These are phyloP conservation scores for Leptographium flavum DNA, from an alignment of 2,329 filamentous ascomycete species.

Conservation along the genomic window DNA sequence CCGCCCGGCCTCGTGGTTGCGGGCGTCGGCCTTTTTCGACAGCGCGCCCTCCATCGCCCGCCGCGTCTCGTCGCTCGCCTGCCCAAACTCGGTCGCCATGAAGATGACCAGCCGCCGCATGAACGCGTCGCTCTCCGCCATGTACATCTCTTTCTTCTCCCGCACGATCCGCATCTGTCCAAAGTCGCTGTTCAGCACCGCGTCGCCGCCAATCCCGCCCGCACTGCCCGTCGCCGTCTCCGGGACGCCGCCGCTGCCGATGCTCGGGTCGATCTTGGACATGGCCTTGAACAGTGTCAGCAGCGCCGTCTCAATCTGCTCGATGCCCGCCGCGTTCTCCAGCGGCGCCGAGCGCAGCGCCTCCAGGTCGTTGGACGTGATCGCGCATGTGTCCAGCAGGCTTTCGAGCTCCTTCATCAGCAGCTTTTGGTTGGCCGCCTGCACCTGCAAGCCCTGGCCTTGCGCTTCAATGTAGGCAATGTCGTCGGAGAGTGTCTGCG, in stretches of 20 bases:
- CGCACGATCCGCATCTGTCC: slow-evolving; percentile 87
- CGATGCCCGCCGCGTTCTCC: slow-evolving; percentile 54
- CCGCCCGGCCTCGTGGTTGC: slow-evolving; percentile 57
- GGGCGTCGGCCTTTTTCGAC: slow-evolving; percentile 53
- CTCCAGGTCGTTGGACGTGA: slow-evolving; percentile 61
- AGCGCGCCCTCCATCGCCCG: slow-evolving; percentile 46
- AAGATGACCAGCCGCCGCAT: slow-evolving; percentile 68
- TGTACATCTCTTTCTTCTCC: slow-evolving; percentile 86
- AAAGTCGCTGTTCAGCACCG: slow-evolving; percentile 54
- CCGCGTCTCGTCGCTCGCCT: slow-evolving; percentile 56
- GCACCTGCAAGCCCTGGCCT: slow-evolving; percentile 89
- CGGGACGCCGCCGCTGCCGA: slow-evolving; percentile 40
- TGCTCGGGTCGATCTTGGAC: slow-evolving; percentile 78
- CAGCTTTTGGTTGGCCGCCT: slow-evolving; percentile 91
- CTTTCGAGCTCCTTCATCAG: slow-evolving; percentile 80
- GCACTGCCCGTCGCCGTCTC: slow-evolving; percentile 15
- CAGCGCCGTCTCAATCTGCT: slow-evolving; percentile 63
- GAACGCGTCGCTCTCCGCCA: slow-evolving; percentile 61
- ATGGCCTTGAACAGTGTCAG: slow-evolving; percentile 83
- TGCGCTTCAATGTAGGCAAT: slow-evolving; percentile 96
- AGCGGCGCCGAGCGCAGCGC: slow-evolving; percentile 61
- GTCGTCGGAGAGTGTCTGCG: slow-evolving; percentile 83
- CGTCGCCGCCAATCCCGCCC: slow-evolving; percentile 31
- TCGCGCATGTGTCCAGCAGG: slow-evolving; percentile 81
- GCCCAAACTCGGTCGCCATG: slow-evolving; percentile 67